phyloP scores from a whole-genome alignment of 2,329 filamentous ascomycete species.

The Nigrospora sphaerica region DNA sequence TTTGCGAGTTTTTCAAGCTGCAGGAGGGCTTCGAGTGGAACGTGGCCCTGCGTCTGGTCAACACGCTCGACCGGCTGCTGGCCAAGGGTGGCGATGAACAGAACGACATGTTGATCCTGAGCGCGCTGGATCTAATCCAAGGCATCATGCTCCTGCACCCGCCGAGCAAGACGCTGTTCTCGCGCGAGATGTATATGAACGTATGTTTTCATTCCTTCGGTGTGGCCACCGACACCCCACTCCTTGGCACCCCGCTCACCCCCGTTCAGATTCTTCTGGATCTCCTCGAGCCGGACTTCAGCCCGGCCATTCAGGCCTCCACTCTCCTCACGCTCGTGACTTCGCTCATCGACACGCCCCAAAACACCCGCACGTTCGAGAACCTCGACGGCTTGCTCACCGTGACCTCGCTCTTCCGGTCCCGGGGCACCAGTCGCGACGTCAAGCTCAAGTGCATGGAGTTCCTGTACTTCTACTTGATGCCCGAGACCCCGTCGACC shows the following conservation, averaged over 20 bases:
- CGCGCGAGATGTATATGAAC: conserved; percentile 91
- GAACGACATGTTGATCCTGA: conserved; percentile 83
- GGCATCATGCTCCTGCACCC: conserved; percentile 84
- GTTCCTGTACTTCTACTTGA: conserved; percentile 97
- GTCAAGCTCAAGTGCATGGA: conserved; percentile 96
- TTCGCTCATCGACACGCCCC: conserved; percentile 76
- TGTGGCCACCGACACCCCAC: not conserved
- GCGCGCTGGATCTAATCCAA: conserved; percentile 82
- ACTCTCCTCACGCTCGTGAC: conserved; percentile 87
- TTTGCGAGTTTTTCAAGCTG: conserved; percentile 90
- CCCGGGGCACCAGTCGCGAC: conserved; percentile 73
- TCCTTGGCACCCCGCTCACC: conserved; percentile 3
- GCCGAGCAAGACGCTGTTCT: conserved; percentile 79
- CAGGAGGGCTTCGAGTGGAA: conserved; percentile 99
- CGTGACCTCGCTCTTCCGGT: conserved; percentile 89
- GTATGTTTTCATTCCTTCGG: conserved; percentile 35
- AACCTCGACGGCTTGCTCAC: conserved; percentile 84
- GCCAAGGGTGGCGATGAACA: conserved; percentile 75
- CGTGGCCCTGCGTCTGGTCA: conserved; percentile 77
- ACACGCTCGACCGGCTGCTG: conserved; percentile 78
- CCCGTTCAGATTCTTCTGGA: conserved; percentile 71
- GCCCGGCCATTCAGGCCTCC: conserved; percentile 83
- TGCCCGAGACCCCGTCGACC: conserved; percentile 71
- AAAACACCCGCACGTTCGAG: conserved; percentile 89
- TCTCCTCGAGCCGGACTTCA: conserved; percentile 87